Base-by-base conservation (phyloP, 1,139 yeast species). In the Kurtzmaniella quercitrusa region DNA sequence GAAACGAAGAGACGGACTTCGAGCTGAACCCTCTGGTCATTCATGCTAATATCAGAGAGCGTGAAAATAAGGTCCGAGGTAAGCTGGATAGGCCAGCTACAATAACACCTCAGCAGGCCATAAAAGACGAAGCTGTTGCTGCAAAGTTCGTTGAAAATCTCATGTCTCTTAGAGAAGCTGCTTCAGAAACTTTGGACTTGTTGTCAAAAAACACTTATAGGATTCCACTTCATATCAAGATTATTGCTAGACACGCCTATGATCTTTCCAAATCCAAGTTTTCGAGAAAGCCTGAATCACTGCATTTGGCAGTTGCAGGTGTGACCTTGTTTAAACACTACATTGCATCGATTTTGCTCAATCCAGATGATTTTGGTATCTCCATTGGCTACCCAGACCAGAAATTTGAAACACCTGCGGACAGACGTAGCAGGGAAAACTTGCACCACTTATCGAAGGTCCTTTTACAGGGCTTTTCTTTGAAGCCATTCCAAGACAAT, bases 1-100 rank as follows among this genome's bases (percentile, higher is more conserved):
- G 80, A 15, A 68, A 77, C 45, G 83, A 80, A 20, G 81, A 77
- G 36, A 55, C 78, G 9, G 80, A 80, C 46, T 78, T 88, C 53
- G 97, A 91, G 56, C 82, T 93, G 45, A 88, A 91, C 56, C 98
- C 98, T 2, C 61, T 78, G 6, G 64, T 68, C n/a, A 80, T 85
- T 32, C 82, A 83, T 57, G 63, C 68, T 21, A 57, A 60, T 2
- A 50, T 80, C 17, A 65, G 76, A 14, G 71, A 71, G 20, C 68
- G 63, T 39, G 86, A 80, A 43, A 71, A 76, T 49, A 64, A 68
- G 43, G 54, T 78, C 49, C 61, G 69, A 49, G 72, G 77, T 54
- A 48, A 55, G 21, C 70, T 74, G 37, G 45, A 63, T 52, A 47
- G 60, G 36, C 52, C 52, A n/a, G 48, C 46, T 9, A 54, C 51